These are phyloP conservation scores for Barnettozyma hawaiiensis DNA, from an alignment of 1,139 yeast species.

Conservation along the genomic window DNA sequence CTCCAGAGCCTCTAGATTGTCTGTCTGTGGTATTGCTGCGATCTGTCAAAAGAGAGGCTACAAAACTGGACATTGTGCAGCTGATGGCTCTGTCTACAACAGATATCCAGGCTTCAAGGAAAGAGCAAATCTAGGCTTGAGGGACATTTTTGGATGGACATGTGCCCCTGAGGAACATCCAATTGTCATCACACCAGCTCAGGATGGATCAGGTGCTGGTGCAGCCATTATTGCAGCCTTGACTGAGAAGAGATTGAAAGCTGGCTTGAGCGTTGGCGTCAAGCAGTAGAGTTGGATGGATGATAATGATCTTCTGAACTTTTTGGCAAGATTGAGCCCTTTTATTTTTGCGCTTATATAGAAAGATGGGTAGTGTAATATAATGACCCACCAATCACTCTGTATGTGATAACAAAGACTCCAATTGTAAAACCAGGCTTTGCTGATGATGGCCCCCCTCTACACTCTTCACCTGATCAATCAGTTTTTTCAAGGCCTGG, in stretches of 20 bases:
- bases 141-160: slow-evolving; percentile 84
- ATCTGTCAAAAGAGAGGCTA: slow-evolving; percentile 83
- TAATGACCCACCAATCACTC: neutral
- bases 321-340: neutral
- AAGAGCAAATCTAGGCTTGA: slow-evolving; percentile 83
- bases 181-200: slow-evolving; percentile 79
- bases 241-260: slow-evolving; percentile 68
- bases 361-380: too few relatives aligned
- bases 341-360: neutral
- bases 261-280: slow-evolving; percentile 72
- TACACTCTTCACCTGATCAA: slow-evolving; percentile 9
- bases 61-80: slow-evolving; percentile 81
- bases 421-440: slow-evolving; percentile 17
- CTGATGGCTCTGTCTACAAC: slow-evolving; percentile 94
- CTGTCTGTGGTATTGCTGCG: slow-evolving; percentile 95
- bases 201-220: slow-evolving; percentile 98
- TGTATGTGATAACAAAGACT: neutral
- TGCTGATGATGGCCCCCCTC: slow-evolving; percentile 6
- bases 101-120: slow-evolving; percentile 88
- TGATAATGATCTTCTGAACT: slow-evolving; percentile 1
- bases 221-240: slow-evolving; percentile 97
- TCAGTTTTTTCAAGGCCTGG: slow-evolving; percentile 10
- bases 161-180: slow-evolving; percentile 58
- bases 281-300: slow-evolving; percentile 13
- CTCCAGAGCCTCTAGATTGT: slow-evolving; percentile 85